Evolutionary conservation across 2,329 filamentous ascomycete genomes (phyloP).

Genomic region (Penicillium sp.): DNA sequence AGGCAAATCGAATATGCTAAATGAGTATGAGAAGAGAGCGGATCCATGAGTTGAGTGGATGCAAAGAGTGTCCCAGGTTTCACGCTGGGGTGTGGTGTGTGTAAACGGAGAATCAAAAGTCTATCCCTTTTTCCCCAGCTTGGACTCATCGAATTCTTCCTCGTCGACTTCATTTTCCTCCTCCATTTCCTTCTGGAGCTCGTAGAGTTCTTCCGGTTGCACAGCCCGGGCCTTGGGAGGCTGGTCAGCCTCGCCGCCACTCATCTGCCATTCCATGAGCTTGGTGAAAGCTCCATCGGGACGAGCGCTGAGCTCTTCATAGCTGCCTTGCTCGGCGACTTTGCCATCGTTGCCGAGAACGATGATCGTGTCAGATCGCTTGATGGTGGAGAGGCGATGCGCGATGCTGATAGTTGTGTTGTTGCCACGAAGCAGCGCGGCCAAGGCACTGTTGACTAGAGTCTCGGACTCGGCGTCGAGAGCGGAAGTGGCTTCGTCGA

Average conservation of each 20-base stretch:
- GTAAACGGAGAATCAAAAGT: neutral
- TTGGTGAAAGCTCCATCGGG: slow-evolving; percentile 83
- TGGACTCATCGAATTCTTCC: slow-evolving; percentile 24
- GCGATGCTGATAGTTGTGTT: slow-evolving; percentile 98
- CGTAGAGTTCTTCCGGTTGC: slow-evolving; percentile 53
- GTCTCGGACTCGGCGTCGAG: slow-evolving; percentile 96
- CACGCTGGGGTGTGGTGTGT: neutral
- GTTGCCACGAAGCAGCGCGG: slow-evolving; percentile 73
- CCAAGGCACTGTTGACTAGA: slow-evolving; percentile 86
- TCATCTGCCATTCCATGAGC: slow-evolving; percentile 99
- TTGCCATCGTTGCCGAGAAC: slow-evolving; percentile 82
- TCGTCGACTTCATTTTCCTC: slow-evolving; percentile 32
- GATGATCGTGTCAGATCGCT: slow-evolving; percentile 90
- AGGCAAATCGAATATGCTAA: slow-evolving; percentile 6
- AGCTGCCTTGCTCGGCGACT: slow-evolving; percentile 88
- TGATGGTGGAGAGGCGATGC: slow-evolving; percentile 92
- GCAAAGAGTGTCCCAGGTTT: slow-evolving; percentile 1
- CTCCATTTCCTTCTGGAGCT: slow-evolving; percentile 39
- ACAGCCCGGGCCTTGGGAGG: slow-evolving; percentile 33
- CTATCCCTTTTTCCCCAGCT: slow-evolving; percentile 24
- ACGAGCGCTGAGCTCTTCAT: slow-evolving; percentile 69
- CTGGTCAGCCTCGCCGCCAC: slow-evolving; percentile 62
- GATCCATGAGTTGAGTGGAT: slow-evolving; percentile 4
- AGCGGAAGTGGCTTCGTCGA: slow-evolving; percentile 94
- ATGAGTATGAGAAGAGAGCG: slow-evolving; percentile 13